Evolutionary conservation across 176 grass and related monocot genomes (phyloP).

Genomic region (Pontederia paniculata): DNA sequence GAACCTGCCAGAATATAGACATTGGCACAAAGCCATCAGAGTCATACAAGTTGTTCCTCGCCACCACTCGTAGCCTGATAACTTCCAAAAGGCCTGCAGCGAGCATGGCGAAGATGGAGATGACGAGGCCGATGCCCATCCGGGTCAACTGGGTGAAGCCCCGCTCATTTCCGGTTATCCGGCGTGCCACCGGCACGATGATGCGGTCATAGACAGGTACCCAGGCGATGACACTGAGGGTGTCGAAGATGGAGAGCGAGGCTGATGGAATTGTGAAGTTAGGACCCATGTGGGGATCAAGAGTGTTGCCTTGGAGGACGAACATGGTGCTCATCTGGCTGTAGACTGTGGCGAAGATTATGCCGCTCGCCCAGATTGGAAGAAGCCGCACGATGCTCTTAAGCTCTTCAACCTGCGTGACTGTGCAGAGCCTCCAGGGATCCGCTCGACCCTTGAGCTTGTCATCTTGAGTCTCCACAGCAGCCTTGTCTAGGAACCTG

Average conservation of each 20-base stretch:
- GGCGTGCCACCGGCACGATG: conserved; percentile 5
- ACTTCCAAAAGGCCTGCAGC: neutral
- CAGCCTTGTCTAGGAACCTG: conserved; percentile 14
- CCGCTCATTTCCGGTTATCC: conserved; percentile 3
- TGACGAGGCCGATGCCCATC: conserved; percentile 12
- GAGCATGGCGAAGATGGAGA: conserved; percentile 11
- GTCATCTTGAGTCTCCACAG: conserved; percentile 7
- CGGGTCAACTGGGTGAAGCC: conserved; percentile 16
- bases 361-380: conserved; percentile 8
- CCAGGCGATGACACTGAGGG: conserved; percentile 16
- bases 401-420: conserved; percentile 13
- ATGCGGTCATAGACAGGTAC: conserved; percentile 12
- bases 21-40: conserved; percentile 20
- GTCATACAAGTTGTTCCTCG: neutral
- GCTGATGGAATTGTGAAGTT: conserved; percentile 2
- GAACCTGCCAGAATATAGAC: conserved; percentile 61
- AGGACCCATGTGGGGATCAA: conserved; percentile 6
- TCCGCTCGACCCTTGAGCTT: neutral
- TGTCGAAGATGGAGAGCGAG: conserved; percentile 16
- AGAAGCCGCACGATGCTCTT: conserved; percentile 13
- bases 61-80: neutral
- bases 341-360: conserved; percentile 8
- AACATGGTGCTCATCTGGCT: conserved; percentile 21
- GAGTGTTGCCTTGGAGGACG: conserved; percentile 14
- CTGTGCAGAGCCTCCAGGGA: conserved; percentile 7